A percentile compares a stretch with the other conserved stretches of the same genome.
Evolutionary conservation across 2,329 filamentous ascomycete genomes (phyloP).

Genomic region (Aspergillus quadricinctus): DNA sequence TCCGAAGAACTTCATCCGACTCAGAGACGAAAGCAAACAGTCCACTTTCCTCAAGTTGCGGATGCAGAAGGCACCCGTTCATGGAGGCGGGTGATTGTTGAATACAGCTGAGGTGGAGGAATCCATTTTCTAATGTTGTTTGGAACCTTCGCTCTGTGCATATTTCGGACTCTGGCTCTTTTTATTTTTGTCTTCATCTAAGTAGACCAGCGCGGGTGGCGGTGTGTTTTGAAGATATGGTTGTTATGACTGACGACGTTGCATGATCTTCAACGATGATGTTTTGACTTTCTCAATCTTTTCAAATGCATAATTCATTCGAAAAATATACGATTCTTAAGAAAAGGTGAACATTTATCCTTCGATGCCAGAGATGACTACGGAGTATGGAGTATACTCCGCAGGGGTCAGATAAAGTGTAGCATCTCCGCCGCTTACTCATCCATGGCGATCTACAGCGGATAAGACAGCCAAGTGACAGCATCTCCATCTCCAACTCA

Average conservation of each 20-base stretch:
- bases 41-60: slow-evolving; percentile 28
- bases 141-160: slow-evolving; percentile 3
- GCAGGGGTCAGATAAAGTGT: too few species aligned
- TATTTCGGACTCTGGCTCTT: background rate
- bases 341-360: too few species aligned
- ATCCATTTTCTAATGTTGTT: slow-evolving; percentile 1
- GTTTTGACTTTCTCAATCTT: background rate
- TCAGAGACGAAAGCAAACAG: slow-evolving; percentile 26
- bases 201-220: slow-evolving; percentile 7
- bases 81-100: slow-evolving; percentile 33
- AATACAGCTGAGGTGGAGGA: slow-evolving; percentile 27
- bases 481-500: background rate
- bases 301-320: background rate
- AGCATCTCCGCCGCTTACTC: background rate
- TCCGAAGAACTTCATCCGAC: slow-evolving; percentile 10
- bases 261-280: background rate
- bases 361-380: background rate
- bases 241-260: background rate
- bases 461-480: background rate
- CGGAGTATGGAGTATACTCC: background rate
- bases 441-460: background rate
- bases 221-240: background rate
- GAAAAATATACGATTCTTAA: background rate
- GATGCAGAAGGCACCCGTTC: slow-evolving; percentile 28
- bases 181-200: slow-evolving; percentile 6